Base-by-base conservation (phyloP, 768 basidiomycete genomes). In the Mrakia gelida region DNA sequence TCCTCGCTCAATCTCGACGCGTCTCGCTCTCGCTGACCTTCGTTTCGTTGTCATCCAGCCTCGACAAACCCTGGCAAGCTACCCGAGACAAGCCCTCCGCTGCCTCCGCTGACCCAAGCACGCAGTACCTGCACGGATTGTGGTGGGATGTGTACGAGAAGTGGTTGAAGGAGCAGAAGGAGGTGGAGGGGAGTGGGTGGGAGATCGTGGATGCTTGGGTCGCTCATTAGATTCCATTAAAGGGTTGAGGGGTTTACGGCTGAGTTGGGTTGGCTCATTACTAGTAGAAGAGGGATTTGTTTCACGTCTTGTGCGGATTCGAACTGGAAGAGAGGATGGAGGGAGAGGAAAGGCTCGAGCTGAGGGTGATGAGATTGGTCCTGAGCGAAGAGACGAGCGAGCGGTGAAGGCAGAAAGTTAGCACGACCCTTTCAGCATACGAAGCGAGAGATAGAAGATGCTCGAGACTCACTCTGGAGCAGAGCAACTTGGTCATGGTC, bases 31-130 rank as follows among this genome's bases (percentile, higher is more conserved):
- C 30, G 4, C 63, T 21, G 30, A 16, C 65, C 21, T n/a, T 43
- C 38, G 13, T 41, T 23, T 49, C 38, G 15, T 77, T 77, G 52
- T 26, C 30, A 26, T 21, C 32, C 76, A 77, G 76, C 45, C 77
- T 78, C 34, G 92, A 94, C 81, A 96, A 96, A 83, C 94, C 94
- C 18, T 96, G 94, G 94, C 85, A 88, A 49, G 86, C 85, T 0
- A 88, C 89, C 77, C 84, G 86, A 52, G 86, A 86, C 2, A 82
- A 86, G 11, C 76, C 76, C 83, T 81, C 28, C 84, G 84, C n/a
- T 77, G 82, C n/a, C 85, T 84, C n/a, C 84, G 84, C 41, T 84
- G 88, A n/a, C 89, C 88, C 79, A 88, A 87, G 74, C 86, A 87
- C 75, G 83, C 88, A 79, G 87, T 75, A 49, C 79, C 92, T 81